Base-by-base conservation (phyloP, 2,329 filamentous ascomycete genomes). In the Hypoxylon sp. region DNA sequence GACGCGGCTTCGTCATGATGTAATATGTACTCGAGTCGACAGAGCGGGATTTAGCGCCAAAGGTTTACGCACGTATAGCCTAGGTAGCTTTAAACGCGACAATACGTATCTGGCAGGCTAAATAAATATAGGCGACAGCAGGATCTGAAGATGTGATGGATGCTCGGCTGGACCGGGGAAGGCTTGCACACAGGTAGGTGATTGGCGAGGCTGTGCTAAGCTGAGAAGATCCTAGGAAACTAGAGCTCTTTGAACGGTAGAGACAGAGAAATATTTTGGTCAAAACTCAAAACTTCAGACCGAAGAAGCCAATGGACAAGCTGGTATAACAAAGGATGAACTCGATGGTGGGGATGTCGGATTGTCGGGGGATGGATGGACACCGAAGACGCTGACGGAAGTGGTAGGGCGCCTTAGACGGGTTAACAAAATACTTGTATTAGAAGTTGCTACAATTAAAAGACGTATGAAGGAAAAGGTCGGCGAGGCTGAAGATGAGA, bases 1-100 rank as follows among this genome's bases (percentile, higher is more conserved):
- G 83, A 69, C 82, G 81, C 62, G 80, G 76, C 70, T 78, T 78
- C 53, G 77, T 74, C 77, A 79, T 79, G 68, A 59, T 62, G 32
- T 7, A 43, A 46, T 52, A 28, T 49, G 21, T 36, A 25, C 41
- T 38, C 57, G 23, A n/a, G 52, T 60, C 11, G 28, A 28, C 21
- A 6, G 23, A 13, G 19, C 30, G 6, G 21, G 48, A 62, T 14
- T 28, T n/a, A n/a, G 59, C 17, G 46, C 19, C 14, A n/a, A 21
- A 28, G 25, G 9, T 34, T 30, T 30, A 49, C 19, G n/a, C 21
- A 38, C 11, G 45, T 21, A 38, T 23, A 11, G 23, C 7, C 57
- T 21, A 46, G n/a, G n/a, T n/a, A n/a, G 43, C 21, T 57, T 60
- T 45, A 2, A 49, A 60, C 43, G 59, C 51, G 62, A 62, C 41